Percentiles rank a stretch among this genome's conserved stretches.
phyloP scores from a whole-genome alignment of 345 rosid genomes.

The Boechera stricta region DNA sequence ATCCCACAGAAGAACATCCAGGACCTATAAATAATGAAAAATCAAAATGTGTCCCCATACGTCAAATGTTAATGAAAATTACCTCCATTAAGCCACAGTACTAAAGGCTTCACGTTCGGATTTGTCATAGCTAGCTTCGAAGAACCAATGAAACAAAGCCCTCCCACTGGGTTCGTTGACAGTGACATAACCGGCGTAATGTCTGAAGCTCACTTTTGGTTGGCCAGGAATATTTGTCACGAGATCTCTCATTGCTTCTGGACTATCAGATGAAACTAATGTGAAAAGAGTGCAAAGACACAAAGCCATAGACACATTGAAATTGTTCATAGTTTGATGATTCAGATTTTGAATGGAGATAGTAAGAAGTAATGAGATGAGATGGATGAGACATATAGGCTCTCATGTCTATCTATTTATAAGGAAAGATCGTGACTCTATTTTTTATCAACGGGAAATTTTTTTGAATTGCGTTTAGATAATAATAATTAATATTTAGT shows the following conservation, averaged over 20 bases:
- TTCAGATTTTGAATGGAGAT: conserved; percentile 11
- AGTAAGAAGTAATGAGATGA: background rate
- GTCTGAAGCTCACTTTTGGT: conserved; percentile 61
- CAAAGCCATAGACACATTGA: background rate
- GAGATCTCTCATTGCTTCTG: conserved; percentile 49
- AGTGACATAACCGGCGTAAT: conserved; percentile 71
- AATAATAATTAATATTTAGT: too few species aligned
- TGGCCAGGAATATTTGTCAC: conserved; percentile 73
- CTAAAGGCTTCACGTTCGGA: conserved; percentile 68
- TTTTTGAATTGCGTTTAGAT: too few species aligned
- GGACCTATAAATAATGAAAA: conserved; percentile 60
- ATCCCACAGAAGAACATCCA: conserved; percentile 98
- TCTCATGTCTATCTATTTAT: conserved; percentile 22
- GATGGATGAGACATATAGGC: background rate
- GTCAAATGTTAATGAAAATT: background rate
- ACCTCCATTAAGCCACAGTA: conserved; percentile 98
- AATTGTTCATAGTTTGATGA: conserved; percentile 10
- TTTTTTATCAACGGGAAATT: too few species aligned
- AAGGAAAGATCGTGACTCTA: background rate
- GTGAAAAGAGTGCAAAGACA: conserved; percentile 14
- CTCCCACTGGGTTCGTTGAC: conserved; percentile 63
- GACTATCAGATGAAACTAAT: conserved; percentile 24
- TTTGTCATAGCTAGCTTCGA: conserved; percentile 60
- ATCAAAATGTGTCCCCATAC: conserved; percentile 16
- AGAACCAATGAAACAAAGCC: conserved; percentile 89